These are phyloP conservation scores for Amaranthus cruentus DNA, from an alignment of 148 eudicot genomes.

Conservation along the genomic window DNA sequence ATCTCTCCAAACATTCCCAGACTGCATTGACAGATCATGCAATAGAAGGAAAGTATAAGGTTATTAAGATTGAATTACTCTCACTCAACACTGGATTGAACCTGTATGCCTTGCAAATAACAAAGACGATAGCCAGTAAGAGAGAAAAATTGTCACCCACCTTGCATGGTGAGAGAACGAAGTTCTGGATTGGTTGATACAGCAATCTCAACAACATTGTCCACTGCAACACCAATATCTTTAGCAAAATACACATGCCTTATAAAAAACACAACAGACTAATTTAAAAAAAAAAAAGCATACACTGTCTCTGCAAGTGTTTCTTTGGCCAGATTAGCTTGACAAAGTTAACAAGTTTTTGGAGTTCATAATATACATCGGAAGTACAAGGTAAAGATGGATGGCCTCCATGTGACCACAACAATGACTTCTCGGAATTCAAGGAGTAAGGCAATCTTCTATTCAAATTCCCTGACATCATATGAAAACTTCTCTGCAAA, in stretches of 20 bases:
- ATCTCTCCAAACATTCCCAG: no score
- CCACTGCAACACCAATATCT: slow-evolving; percentile 24
- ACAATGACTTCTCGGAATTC: slow-evolving; percentile 62
- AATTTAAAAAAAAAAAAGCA: slow-evolving; percentile 4
- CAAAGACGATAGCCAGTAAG: background rate
- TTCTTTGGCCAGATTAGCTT: slow-evolving; percentile 54
- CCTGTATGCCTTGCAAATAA: background rate
- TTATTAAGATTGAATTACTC: background rate
- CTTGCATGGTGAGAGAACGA: slow-evolving; percentile 73
- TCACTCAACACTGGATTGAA: background rate
- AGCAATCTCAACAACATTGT: slow-evolving; percentile 36
- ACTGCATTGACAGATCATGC: no score
- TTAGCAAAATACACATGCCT: slow-evolving; percentile 11
- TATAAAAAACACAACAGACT: background rate
- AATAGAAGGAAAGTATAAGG: no score
- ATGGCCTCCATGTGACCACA: slow-evolving; percentile 93
- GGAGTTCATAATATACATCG: slow-evolving; percentile 55
- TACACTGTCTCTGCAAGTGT: slow-evolving; percentile 35
- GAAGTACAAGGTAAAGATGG: slow-evolving; percentile 64
- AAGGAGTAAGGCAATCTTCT: slow-evolving; percentile 46
- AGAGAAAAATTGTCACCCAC: slow-evolving; percentile 29
- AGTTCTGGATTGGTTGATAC: slow-evolving; percentile 52
- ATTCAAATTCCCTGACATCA: slow-evolving; percentile 21
- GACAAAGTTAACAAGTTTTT: slow-evolving; percentile 48
- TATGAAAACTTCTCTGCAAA: slow-evolving; percentile 24